Evolutionary conservation across 306 rosid species (phyloP).

Genomic region (Carpinus fangiana): DNA sequence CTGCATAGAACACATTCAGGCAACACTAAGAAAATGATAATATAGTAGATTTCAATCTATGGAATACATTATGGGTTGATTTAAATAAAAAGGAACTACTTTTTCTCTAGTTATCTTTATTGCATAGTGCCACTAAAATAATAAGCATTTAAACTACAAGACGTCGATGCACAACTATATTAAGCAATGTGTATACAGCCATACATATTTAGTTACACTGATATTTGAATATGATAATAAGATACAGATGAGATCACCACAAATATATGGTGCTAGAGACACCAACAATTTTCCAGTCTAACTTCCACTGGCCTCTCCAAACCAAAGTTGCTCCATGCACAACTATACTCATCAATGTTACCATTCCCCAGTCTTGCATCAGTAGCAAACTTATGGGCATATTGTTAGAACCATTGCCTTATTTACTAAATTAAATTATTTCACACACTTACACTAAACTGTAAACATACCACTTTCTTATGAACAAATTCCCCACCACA

Average conservation of each 20-base stretch:
- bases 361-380: background rate
- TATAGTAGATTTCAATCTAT: background rate
- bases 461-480: background rate
- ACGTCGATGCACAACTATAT: background rate
- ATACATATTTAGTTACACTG: background rate
- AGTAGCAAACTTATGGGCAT: background rate
- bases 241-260: background rate
- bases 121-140: constrained; percentile 7
- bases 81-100: background rate
- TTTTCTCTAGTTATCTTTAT: background rate
- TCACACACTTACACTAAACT: background rate
- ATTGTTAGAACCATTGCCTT: background rate
- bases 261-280: background rate
- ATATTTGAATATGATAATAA: background rate
- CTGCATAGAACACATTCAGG: constrained; percentile 43
- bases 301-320: background rate
- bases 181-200: background rate
- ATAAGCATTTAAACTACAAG: background rate
- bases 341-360: no score
- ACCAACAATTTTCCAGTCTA: background rate
- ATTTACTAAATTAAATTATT: background rate
- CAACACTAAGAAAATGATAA: background rate
- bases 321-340: background rate
- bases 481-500: background rate
- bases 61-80: background rate